Evolutionary conservation across 495 filamentous ascomycete species (phyloP), one percentile per base, ranked within the genome.

Genomic region (Hyaloscypha hepaticicola): DNA sequence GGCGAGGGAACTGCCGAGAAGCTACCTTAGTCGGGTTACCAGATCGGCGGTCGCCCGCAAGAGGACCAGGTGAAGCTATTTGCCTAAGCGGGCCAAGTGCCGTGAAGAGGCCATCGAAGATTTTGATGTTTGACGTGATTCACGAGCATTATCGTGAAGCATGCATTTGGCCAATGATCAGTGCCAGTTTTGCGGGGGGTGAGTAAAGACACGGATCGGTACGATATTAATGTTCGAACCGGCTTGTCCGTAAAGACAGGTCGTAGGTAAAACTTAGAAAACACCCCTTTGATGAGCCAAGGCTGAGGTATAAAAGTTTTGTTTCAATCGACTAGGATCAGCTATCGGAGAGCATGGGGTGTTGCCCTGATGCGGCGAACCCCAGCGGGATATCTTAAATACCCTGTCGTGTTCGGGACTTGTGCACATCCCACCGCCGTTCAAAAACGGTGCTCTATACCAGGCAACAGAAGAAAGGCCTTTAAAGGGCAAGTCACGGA

Each of bases 1-100:
- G n/a, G n/a, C 51, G 58, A 27, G 33, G 14, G 45, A 41, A 61
- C n/a, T 61, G 58, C 58, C 58, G 58, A 61, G 58, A 22, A 38
- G 33, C 56, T 53, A 53, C n/a, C n/a, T n/a, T n/a, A 31, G 31
- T 6, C 14, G 22, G 7, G 5, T 12, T 11, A 29, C 4, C 56
- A 11, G 45, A 59, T 38, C 56, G 45, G 56, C 56, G 21, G 5
- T 31, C 22, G 50, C 14, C 19, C 8, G 19, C 38, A 45, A 29
- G 5, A 58, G 29, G 8, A 55, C 5, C 26, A 55, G 34, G 19
- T 58, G 55, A 59, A 59, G 56, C 56, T 59, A 59, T 22, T 59
- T 59, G 24, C 56, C 33, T 24, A 12, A 59, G 16, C 31, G 21
- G 33, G 56, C n/a, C 33, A 59, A 59, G 33, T 25, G 16, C 56